Conservation (phyloP, 2,329 filamentous ascomycete species). For the Alternaria gansuensis region DNA sequence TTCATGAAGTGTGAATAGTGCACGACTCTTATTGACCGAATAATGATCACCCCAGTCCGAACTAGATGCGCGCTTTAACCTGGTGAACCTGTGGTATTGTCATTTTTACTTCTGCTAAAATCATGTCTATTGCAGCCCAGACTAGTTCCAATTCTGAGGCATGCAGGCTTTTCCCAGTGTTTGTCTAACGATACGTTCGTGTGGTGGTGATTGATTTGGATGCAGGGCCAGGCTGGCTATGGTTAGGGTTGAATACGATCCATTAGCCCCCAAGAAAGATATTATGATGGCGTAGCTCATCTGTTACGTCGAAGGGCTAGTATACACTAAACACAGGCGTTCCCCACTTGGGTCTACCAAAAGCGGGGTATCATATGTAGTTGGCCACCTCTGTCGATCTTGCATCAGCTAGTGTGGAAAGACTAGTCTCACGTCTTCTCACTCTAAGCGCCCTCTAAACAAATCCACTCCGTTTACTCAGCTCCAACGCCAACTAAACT, state of each 20-base stretch:
- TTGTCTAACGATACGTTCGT: too few species aligned
- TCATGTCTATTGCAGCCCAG: background rate
- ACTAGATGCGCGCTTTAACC: too few species aligned
- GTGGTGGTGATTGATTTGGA: too few species aligned
- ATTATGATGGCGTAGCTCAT: background rate
- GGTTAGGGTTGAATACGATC: too few species aligned
- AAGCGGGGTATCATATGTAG: background rate
- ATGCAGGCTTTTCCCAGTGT: too few species aligned
- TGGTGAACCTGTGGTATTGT: background rate
- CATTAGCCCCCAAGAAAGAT: too few species aligned
- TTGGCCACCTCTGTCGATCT: background rate
- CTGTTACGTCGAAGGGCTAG: background rate
- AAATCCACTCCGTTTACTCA: too few species aligned
- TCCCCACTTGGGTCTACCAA: background rate
- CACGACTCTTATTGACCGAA: background rate
- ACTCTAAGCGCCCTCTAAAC: background rate
- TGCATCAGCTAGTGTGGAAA: background rate
- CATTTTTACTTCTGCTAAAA: background rate
- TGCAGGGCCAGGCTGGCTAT: too few species aligned
- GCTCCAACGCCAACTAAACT: too few species aligned
- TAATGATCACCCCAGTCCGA: slow-evolving; percentile 1
- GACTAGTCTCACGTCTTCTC: background rate
- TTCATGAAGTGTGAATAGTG: background rate
- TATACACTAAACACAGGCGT: background rate
- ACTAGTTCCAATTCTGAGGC: too few species aligned